Percentiles rank a stretch among this genome's conserved stretches.
These are phyloP conservation scores for Suillus lakei DNA, from an alignment of 768 basidiomycete species.

Conservation along the genomic window DNA sequence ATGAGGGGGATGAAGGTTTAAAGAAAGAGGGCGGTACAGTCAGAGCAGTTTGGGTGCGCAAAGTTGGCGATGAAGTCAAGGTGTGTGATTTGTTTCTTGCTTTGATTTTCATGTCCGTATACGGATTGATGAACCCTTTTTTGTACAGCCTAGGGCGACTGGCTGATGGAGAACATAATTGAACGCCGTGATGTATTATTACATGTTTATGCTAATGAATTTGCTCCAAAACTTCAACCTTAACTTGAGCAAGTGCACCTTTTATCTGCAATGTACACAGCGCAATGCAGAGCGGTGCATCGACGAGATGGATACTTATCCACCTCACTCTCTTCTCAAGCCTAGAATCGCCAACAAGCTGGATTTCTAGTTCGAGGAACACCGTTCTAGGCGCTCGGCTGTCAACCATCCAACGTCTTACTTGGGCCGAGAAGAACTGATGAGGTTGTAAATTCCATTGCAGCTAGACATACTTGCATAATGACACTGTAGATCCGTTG, in stretches of 20 bases:
- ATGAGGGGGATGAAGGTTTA: slow-evolving; percentile 77
- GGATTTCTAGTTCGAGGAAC: neutral
- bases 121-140: neutral
- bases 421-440: neutral
- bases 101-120: neutral
- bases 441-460: neutral
- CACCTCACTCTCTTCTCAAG: neutral
- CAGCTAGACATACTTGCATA: neutral
- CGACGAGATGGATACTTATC: neutral
- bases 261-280: neutral
- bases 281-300: neutral
- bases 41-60: slow-evolving; percentile 57
- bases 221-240: neutral
- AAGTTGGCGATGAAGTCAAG: slow-evolving; percentile 80
- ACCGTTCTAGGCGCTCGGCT: neutral
- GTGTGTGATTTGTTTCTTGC: slow-evolving; percentile 38
- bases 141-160: slow-evolving; percentile 22
- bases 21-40: slow-evolving; percentile 64
- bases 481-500: neutral
- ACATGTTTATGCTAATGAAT: neutral
- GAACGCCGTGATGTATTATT: slow-evolving; percentile 1
- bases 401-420: neutral
- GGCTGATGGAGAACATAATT: neutral
- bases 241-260: neutral
- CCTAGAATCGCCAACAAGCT: neutral